Base-by-base conservation (phyloP, 2,329 filamentous ascomycete species). In the Hawksworthiomyces lignivorus region DNA sequence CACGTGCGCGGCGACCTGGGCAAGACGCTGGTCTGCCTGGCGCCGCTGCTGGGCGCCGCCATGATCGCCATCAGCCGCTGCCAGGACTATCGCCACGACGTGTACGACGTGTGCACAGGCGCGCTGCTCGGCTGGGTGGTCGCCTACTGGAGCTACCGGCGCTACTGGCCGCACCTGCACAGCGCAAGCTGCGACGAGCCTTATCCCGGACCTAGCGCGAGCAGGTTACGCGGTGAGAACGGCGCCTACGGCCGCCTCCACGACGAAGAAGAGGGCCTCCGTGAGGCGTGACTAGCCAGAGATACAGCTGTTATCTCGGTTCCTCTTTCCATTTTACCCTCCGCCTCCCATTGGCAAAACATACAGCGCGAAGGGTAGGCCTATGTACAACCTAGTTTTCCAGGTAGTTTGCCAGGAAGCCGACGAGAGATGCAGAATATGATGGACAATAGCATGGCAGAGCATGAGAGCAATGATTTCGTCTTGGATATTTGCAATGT, bases 81-180 rank as follows among this genome's bases (percentile, higher is more conserved):
- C 50, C 73, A 84, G 59, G 80, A 84, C 57, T 84, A 85, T 54
- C 64, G 82, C 36, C 81, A 86, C 51, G 80, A 85, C 49, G 80
- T 83, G 3, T 83, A 80, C 48, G 81, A 85, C 53, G 80, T 85
- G 11, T 73, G 69, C 38, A 68, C 73, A 6, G 81, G 82, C 0
- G 73, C 74, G 0, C 56, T 73, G 20, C 62, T 85, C 12, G 82
- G 81, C 4, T 73, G 73, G 56, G 58, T 62, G 4, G 62, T 83
- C 22, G 73, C 78, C 3, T 78, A 78, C 54, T 83, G 78, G 68
- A 82, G 75, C 48, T 84, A 84, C 54, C 63, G 78, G 47, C 62
- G 77, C 49, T 80, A 82, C 55, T 83, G 75, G 68, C 79, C 78
- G 7, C 59, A 62, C 22, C 57, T 82, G 43, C 64, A 65, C 9